Conservation (phyloP, 2,329 filamentous ascomycete genomes). For the Tolypocladium pustulatum region DNA sequence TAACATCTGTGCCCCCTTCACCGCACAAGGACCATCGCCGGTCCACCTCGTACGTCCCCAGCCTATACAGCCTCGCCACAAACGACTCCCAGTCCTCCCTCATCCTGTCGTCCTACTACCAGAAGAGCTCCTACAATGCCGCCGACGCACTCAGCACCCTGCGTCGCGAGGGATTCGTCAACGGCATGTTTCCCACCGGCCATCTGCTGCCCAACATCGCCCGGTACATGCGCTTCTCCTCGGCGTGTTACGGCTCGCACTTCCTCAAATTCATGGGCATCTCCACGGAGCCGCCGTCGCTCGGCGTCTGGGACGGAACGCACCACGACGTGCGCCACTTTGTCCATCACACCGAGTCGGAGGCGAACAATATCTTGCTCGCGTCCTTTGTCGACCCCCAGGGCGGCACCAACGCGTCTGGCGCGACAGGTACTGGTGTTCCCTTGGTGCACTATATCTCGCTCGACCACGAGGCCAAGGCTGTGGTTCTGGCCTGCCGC, state of each 20-base stretch:
- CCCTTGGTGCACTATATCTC: slow-evolving; percentile 66
- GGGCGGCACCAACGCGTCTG: slow-evolving; percentile 54
- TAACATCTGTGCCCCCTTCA: slow-evolving; percentile 10
- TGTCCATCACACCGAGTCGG: slow-evolving; percentile 49
- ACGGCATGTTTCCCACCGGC: slow-evolving; percentile 47
- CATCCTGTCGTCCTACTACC: slow-evolving; percentile 36
- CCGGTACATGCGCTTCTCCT: slow-evolving; percentile 56
- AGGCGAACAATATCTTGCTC: slow-evolving; percentile 48
- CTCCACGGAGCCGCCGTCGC: slow-evolving; percentile 34
- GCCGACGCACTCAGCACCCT: slow-evolving; percentile 38
- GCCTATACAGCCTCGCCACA: slow-evolving; percentile 50
- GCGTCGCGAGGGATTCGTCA: slow-evolving; percentile 40
- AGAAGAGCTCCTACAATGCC: slow-evolving; percentile 36
- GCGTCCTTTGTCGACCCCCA: slow-evolving; percentile 62
- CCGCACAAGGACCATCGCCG: slow-evolving; percentile 14
- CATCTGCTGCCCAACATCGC: slow-evolving; percentile 53
- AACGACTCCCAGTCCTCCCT: slow-evolving; percentile 46
- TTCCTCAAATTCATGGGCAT: slow-evolving; percentile 56
- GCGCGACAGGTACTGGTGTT: slow-evolving; percentile 54
- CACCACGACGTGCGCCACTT: slow-evolving; percentile 55
- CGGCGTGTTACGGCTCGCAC: slow-evolving; percentile 53
- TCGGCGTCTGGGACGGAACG: slow-evolving; percentile 32
- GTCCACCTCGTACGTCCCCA: slow-evolving; percentile 29
- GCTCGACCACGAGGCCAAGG: slow-evolving; percentile 60
- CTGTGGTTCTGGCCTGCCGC: slow-evolving; percentile 61